phyloP scores from a whole-genome alignment of 371 early-diverging fungal species.

The Batkoa obscura region DNA sequence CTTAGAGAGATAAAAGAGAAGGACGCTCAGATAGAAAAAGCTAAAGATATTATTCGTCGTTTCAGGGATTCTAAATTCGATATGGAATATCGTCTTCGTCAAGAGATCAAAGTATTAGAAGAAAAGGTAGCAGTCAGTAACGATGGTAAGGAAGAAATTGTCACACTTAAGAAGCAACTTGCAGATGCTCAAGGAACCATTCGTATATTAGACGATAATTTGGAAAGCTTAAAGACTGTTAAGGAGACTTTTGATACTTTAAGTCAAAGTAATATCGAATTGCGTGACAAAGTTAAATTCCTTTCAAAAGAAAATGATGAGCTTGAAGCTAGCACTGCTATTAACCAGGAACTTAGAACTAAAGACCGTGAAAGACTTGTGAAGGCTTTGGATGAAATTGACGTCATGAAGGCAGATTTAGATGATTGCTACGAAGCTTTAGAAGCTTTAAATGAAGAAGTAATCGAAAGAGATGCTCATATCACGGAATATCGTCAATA shows the following conservation, averaged over 20 bases:
- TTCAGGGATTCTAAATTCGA: no score
- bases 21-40: constrained; percentile 58
- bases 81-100: constrained; percentile 15
- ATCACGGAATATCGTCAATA: constrained; percentile 72
- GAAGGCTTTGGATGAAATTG: constrained; percentile 67
- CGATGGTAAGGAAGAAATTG: constrained; percentile 11
- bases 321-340: constrained; percentile 70
- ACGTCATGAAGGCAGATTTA: constrained; percentile 44
- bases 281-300: constrained; percentile 44
- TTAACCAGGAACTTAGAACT: constrained; percentile 83
- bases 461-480: constrained; percentile 69
- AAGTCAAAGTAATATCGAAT: constrained; percentile 16
- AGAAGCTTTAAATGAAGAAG: constrained; percentile 51
- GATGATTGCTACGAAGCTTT: constrained; percentile 34
- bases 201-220: no score
- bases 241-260: constrained; percentile 26
- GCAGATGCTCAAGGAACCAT: constrained; percentile 43
- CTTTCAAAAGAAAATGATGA: constrained; percentile 57
- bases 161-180: no score
- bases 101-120: constrained; percentile 19
- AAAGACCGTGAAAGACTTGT: constrained; percentile 74
- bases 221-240: no score
- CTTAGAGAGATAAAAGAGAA: constrained; percentile 57
- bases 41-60: constrained; percentile 64
- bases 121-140: not conserved